phyloP scores from a whole-genome alignment of 345 rosid genomes.

The Eucalyptus pumila region DNA sequence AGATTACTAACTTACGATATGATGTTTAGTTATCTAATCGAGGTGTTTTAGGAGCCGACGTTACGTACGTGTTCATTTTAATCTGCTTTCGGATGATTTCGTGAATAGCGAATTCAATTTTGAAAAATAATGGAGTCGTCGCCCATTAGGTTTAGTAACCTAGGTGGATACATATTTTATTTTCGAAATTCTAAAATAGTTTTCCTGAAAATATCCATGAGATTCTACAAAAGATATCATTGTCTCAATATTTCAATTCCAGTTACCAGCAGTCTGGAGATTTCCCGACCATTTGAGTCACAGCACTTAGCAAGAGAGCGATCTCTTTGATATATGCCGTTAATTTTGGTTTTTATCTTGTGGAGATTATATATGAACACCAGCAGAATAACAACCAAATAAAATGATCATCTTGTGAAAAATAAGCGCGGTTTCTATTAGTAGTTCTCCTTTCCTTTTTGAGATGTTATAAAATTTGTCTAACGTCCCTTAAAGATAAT shows the following conservation, averaged over 20 bases:
- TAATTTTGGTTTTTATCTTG: background rate
- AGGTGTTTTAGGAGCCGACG: background rate
- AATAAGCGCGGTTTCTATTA: no score
- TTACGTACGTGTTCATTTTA: background rate
- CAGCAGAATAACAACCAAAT: background rate
- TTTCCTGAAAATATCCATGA: background rate
- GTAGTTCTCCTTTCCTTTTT: no score
- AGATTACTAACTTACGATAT: background rate
- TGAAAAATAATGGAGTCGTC: background rate
- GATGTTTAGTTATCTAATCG: background rate
- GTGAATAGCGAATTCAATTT: background rate
- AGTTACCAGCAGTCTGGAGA: background rate
- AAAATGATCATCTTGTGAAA: no score
- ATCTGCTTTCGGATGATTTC: background rate
- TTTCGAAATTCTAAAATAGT: background rate
- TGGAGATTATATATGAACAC: background rate
- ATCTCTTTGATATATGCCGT: background rate
- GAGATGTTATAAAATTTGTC: no score
- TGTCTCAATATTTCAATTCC: background rate
- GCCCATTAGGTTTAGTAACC: background rate
- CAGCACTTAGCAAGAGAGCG: background rate
- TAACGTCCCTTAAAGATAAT: no score
- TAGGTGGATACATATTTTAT: background rate
- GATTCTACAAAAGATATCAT: background rate
- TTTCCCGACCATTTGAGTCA: background rate